These are phyloP conservation scores for Solanum raphanifolium DNA, from an alignment of 257 asterid genomes.

Conservation along the genomic window DNA sequence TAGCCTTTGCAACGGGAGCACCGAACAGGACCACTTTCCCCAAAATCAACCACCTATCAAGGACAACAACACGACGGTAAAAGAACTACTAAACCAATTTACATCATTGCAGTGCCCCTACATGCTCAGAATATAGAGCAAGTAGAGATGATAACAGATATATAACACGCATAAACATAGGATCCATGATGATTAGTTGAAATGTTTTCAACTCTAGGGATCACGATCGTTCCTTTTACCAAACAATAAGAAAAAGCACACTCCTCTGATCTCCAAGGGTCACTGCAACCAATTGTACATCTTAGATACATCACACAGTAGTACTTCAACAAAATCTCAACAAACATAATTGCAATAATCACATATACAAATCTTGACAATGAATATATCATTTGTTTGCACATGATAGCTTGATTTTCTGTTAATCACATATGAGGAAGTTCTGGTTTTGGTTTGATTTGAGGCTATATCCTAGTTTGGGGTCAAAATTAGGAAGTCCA, in stretches of 20 bases:
- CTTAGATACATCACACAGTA: neutral
- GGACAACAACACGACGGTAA: neutral
- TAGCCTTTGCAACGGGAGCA: constrained; percentile 98
- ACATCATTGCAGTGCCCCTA: neutral
- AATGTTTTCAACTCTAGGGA: neutral
- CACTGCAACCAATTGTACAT: neutral
- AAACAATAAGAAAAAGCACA: neutral
- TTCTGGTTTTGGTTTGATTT: neutral
- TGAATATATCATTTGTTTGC: neutral
- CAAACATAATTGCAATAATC: neutral
- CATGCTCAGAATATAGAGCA: neutral
- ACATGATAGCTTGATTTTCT: neutral
- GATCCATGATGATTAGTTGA: neutral
- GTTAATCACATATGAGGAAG: neutral
- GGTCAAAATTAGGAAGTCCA: neutral
- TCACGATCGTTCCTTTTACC: neutral
- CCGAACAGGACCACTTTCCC: constrained; percentile 97
- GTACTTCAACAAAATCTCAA: neutral
- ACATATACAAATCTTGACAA: neutral
- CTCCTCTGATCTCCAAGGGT: neutral
- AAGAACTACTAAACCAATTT: neutral
- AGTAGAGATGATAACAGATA: neutral
- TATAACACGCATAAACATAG: neutral
- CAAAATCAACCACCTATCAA: constrained; percentile 88
- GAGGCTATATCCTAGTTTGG: neutral